These are phyloP conservation scores for Bretziella fagacearum DNA, from an alignment of 2,329 filamentous ascomycete species.

Conservation along the genomic window DNA sequence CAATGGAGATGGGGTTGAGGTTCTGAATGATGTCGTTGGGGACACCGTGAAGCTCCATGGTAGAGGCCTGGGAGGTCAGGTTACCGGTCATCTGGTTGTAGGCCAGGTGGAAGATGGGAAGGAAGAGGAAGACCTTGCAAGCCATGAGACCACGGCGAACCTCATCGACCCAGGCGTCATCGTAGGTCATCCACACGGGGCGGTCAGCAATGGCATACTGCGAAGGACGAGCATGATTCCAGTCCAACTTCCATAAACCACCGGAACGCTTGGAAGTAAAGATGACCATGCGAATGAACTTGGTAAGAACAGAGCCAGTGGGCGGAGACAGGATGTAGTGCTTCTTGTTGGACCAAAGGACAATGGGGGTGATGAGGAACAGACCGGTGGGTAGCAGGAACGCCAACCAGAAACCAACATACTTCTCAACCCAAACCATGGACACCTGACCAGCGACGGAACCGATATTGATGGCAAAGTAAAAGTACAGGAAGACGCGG, in stretches of 20 bases:
- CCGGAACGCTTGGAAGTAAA: conserved; percentile 47
- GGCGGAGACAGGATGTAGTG: conserved; percentile 47
- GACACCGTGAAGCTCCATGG: conserved; percentile 50
- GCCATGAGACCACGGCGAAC: conserved; percentile 52
- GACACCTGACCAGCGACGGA: conserved; percentile 41
- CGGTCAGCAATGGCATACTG: conserved; percentile 36
- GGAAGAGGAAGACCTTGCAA: conserved; percentile 53
- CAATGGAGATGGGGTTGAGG: conserved; percentile 56
- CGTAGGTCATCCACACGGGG: conserved; percentile 63
- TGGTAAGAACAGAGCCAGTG: conserved; percentile 53
- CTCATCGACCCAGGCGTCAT: conserved; percentile 70
- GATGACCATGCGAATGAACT: conserved; percentile 43
- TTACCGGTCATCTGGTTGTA: conserved; percentile 46
- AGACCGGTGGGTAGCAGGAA: conserved; percentile 50
- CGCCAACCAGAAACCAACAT: conserved; percentile 58
- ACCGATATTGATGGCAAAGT: conserved; percentile 46
- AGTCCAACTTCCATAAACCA: conserved; percentile 46
- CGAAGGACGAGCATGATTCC: conserved; percentile 53
- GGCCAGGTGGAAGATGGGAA: conserved; percentile 44
- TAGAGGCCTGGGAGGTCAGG: conserved; percentile 45
- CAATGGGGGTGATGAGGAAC: conserved; percentile 44
- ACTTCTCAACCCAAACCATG: conserved; percentile 61
- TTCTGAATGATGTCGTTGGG: conserved; percentile 67
- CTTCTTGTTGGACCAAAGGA: conserved; percentile 43
- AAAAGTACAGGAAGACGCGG: conserved; percentile 49